These are phyloP conservation scores for Phellinidium pouzarii DNA, from an alignment of 1,284 basidiomycete species.

Conservation along the genomic window DNA sequence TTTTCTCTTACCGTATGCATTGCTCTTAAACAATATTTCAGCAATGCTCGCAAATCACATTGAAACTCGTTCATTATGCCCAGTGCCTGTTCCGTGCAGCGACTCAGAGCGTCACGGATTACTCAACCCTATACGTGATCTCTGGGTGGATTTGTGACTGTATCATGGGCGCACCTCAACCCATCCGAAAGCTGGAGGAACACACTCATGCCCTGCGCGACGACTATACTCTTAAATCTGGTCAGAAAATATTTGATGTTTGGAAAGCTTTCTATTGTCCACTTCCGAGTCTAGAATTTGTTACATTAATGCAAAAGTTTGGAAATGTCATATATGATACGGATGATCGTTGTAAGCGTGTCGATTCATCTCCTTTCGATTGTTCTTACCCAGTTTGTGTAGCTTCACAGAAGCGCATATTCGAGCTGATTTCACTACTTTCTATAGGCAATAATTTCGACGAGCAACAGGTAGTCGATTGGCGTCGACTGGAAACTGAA, in stretches of 20 bases:
- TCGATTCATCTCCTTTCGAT: background rate
- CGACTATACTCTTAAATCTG: constrained; percentile 1
- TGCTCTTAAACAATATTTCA: background rate
- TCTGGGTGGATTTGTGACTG: constrained; percentile 5
- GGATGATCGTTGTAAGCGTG: background rate
- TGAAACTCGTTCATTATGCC: constrained; percentile 5
- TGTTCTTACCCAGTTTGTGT: background rate
- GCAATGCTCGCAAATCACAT: background rate
- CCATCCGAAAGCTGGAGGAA: background rate
- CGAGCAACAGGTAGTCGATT: background rate
- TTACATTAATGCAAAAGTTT: background rate
- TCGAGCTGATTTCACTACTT: background rate
- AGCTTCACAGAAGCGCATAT: background rate
- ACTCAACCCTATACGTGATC: constrained; percentile 4
- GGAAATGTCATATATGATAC: background rate
- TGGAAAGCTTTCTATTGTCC: constrained; percentile 7
- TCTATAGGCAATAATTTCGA: background rate
- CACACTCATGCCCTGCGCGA: background rate
- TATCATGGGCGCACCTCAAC: background rate
- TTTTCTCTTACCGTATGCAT: background rate
- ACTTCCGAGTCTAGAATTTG: background rate
- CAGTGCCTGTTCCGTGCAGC: constrained; percentile 1
- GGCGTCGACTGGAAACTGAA: background rate
- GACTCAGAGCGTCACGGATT: background rate
- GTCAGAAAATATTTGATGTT: constrained; percentile 4